These are phyloP conservation scores for Tilletia indica DNA, from an alignment of 1,284 basidiomycete species.

Conservation along the genomic window DNA sequence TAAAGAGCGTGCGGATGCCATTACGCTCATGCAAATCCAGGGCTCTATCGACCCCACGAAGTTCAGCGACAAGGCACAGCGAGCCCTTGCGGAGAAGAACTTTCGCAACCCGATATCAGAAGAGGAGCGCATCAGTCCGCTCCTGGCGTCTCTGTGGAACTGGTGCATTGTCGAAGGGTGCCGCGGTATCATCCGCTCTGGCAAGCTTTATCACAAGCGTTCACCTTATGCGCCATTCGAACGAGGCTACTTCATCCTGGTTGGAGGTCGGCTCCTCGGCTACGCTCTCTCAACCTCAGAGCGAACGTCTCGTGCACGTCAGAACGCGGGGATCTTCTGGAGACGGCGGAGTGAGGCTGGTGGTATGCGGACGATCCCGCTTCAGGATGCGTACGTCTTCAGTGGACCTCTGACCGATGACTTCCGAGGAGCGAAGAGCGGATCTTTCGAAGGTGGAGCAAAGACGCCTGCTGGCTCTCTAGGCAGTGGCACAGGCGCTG, in stretches of 20 bases:
- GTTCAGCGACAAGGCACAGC: not conserved
- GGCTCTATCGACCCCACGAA: not conserved
- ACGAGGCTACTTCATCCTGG: conserved; percentile 44
- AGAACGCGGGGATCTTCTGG: conserved; percentile 54
- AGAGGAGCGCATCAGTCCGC: conserved; percentile 59
- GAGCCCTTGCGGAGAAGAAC: not conserved
- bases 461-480: conserved; percentile 15
- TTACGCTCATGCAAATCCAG: conserved; percentile 69
- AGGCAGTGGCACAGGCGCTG: conserved; percentile 21
- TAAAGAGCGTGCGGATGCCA: conserved; percentile 69
- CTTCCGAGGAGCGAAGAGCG: conserved; percentile 28
- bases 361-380: conserved; percentile 28
- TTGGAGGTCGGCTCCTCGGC: conserved; percentile 45
- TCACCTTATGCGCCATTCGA: conserved; percentile 41
- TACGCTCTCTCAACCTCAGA: conserved; percentile 48
- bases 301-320: conserved; percentile 45
- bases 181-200: conserved; percentile 68
- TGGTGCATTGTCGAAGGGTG: conserved; percentile 78
- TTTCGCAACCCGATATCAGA: not conserved
- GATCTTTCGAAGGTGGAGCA: conserved; percentile 32
- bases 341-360: conserved; percentile 42
- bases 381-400: conserved; percentile 54
- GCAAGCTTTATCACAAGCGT: conserved; percentile 67
- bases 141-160: conserved; percentile 68
- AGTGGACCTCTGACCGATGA: conserved; percentile 47